These are phyloP conservation scores for Chlorociboria aeruginascens DNA, from an alignment of 495 filamentous ascomycete genomes.

Conservation along the genomic window DNA sequence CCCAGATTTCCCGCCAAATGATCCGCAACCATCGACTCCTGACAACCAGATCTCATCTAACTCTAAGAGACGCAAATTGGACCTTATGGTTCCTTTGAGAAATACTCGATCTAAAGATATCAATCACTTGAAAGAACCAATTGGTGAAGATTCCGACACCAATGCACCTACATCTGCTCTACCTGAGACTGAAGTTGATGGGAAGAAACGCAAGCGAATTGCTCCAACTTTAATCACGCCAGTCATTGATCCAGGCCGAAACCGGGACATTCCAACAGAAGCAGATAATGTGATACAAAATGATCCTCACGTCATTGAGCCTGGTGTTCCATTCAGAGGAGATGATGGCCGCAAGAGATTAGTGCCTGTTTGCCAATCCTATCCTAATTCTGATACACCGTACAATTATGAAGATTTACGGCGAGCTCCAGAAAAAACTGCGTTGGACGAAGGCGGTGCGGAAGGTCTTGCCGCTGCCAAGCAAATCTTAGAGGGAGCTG, in stretches of 20 bases:
- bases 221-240: constrained; percentile 26
- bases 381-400: background rate
- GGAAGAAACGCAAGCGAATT: constrained; percentile 31
- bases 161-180: background rate
- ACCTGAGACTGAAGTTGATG: background rate
- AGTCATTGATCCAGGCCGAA: constrained; percentile 19
- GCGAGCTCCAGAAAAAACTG: background rate
- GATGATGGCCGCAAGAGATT: constrained; percentile 15
- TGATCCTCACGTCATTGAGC: constrained; percentile 3
- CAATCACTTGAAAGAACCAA: too few species aligned
- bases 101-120: background rate
- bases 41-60: background rate
- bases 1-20: too few species aligned
- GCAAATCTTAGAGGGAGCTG: background rate
- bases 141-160: too few species aligned
- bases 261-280: constrained; percentile 26
- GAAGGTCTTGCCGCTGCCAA: background rate
- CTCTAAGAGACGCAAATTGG: constrained; percentile 7
- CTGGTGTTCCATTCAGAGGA: constrained; percentile 8
- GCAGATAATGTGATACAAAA: constrained; percentile 22
- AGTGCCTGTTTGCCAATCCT: constrained; percentile 14
- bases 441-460: background rate
- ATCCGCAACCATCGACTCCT: too few species aligned
- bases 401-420: background rate
- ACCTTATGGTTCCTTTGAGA: background rate